Evolutionary conservation across 2,329 filamentous ascomycete genomes (phyloP).

Genomic region (Calonectria fujianensis): DNA sequence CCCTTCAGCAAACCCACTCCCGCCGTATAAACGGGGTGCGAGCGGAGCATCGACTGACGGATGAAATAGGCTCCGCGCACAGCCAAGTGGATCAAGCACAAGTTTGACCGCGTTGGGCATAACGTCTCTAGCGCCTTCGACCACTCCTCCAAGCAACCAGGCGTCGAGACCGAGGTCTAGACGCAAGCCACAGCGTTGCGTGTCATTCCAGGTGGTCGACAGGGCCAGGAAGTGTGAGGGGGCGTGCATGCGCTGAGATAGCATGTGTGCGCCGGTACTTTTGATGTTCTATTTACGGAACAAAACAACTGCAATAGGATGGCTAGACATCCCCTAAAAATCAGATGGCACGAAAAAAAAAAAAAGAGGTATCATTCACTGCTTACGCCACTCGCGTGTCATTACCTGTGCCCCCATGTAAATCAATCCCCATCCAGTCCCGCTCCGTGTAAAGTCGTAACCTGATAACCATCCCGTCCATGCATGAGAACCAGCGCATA

Average conservation of each 20-base stretch:
- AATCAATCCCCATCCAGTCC: slow-evolving; percentile 25
- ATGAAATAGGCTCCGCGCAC: slow-evolving; percentile 62
- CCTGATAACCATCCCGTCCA: slow-evolving; percentile 26
- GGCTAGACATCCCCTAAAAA: not conserved
- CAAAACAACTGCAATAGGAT: slow-evolving; percentile 9
- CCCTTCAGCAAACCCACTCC: not conserved
- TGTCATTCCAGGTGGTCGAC: slow-evolving; percentile 20
- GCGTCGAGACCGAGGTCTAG: slow-evolving; percentile 82
- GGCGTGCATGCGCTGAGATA: slow-evolving; percentile 10
- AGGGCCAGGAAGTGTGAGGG: not conserved
- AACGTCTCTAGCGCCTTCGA: slow-evolving; percentile 75
- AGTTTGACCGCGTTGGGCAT: slow-evolving; percentile 74
- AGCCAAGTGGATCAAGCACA: slow-evolving; percentile 71
- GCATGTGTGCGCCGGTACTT: slow-evolving; percentile 12
- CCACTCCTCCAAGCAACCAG: slow-evolving; percentile 74
- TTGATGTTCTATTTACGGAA: slow-evolving; percentile 21
- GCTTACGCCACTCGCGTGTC: slow-evolving; percentile 44
- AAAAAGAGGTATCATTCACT: slow-evolving; percentile 51
- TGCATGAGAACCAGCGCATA: not conserved
- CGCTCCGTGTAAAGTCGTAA: slow-evolving; percentile 36
- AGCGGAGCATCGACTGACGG: slow-evolving; percentile 40
- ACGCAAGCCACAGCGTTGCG: slow-evolving; percentile 44
- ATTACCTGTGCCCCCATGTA: slow-evolving; percentile 34
- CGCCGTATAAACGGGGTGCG: slow-evolving; percentile 1
- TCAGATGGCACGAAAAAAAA: slow-evolving; percentile 15